A percentile compares a stretch with the other conserved stretches of the same genome.
These are phyloP conservation scores for Coemansia umbellata DNA, from an alignment of 192 early-diverging fungal species.

Conservation along the genomic window DNA sequence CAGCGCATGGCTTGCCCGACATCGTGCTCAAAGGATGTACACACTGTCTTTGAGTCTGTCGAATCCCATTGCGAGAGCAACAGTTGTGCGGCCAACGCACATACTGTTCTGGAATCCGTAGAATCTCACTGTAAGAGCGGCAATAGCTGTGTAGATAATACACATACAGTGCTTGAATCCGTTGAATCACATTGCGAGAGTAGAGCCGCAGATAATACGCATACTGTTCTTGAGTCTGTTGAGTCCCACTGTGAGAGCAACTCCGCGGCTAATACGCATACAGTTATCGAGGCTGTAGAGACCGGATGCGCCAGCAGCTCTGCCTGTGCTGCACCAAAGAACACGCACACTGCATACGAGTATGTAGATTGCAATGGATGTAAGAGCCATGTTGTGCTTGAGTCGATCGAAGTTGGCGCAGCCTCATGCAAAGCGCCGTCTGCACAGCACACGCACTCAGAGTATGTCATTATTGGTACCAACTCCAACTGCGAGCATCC, in stretches of 20 bases:
- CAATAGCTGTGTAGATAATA: constrained; percentile 10
- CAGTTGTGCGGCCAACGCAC: not conserved
- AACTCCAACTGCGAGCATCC: not conserved
- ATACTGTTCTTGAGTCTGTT: constrained; percentile 7
- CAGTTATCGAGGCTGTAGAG: constrained; percentile 23
- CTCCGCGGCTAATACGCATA: constrained; percentile 20
- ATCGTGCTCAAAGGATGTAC: not conserved
- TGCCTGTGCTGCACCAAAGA: not conserved
- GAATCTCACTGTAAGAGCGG: constrained; percentile 8
- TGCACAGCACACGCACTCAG: not conserved
- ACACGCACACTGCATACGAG: constrained; percentile 16
- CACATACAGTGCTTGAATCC: constrained; percentile 24
- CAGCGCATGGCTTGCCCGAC: not conserved
- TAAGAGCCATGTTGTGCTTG: constrained; percentile 13
- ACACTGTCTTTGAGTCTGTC: constrained; percentile 15
- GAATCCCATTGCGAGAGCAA: constrained; percentile 2
- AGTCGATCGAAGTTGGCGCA: not conserved
- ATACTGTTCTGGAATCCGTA: constrained; percentile 22
- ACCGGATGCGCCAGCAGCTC: not conserved
- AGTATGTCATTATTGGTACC: not conserved
- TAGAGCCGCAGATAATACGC: not conserved
- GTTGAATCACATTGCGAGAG: constrained; percentile 4
- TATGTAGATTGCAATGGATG: constrained; percentile 1
- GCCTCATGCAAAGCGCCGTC: not conserved
- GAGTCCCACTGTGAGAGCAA: constrained; percentile 3